Percentiles rank a stretch among this genome's conserved stretches.
Evolutionary conservation across 441 rosid species (phyloP).

Genomic region (Macaranga tanarius): DNA sequence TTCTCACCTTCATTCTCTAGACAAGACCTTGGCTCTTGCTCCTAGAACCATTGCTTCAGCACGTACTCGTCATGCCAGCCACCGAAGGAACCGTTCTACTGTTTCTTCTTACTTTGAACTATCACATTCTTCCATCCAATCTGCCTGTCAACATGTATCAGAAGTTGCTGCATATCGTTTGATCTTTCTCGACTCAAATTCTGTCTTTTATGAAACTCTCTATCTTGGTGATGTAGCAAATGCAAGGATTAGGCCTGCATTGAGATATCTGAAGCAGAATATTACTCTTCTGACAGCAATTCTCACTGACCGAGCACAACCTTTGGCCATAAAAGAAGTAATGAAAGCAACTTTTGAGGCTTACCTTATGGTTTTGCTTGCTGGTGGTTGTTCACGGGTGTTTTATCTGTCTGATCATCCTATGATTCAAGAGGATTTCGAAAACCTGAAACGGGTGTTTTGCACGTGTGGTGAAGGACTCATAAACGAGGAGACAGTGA

Average conservation of each 20-base stretch:
- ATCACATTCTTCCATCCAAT: conserved; percentile 54
- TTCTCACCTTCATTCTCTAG: conserved; percentile 67
- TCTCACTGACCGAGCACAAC: conserved; percentile 69
- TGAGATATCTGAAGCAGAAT: conserved; percentile 68
- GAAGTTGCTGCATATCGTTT: conserved; percentile 92
- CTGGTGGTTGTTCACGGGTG: conserved; percentile 65
- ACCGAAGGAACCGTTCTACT: conserved; percentile 35
- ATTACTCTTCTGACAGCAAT: conserved; percentile 63
- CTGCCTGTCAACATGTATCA: conserved; percentile 73
- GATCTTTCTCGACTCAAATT: conserved; percentile 72
- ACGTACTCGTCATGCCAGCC: conserved; percentile 34
- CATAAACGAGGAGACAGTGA: conserved; percentile 61
- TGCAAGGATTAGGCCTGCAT: conserved; percentile 60
- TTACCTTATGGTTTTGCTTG: conserved; percentile 72
- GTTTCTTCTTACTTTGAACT: conserved; percentile 60
- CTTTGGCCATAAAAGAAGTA: conserved; percentile 71
- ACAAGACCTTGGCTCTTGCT: conserved; percentile 62
- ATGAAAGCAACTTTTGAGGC: conserved; percentile 80
- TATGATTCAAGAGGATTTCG: conserved; percentile 68
- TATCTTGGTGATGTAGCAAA: conserved; percentile 60
- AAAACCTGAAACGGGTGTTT: conserved; percentile 59
- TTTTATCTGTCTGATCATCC: conserved; percentile 56
- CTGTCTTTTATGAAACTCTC: conserved; percentile 66
- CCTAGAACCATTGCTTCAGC: conserved; percentile 48
- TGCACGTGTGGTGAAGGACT: conserved; percentile 80